Base-by-base conservation (phyloP, 306 rosid genomes). In the Senna tora region DNA sequence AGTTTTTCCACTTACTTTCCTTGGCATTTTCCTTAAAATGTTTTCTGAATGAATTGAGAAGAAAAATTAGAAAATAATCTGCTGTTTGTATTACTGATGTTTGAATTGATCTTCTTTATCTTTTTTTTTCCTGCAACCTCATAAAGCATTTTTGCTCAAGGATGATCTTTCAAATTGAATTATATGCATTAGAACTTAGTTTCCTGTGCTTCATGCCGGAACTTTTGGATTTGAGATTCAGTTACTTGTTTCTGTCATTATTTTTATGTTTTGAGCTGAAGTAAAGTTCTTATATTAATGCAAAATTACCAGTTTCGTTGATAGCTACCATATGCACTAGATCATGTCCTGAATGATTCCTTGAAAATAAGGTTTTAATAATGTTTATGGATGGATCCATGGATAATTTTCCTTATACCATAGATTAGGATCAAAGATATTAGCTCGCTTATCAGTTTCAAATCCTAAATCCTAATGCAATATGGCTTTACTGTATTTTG, bases 221-320 rank as follows among this genome's bases (percentile, higher is more conserved):
- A 55, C 34, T 25, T 55, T 55, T 55, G 16, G 61, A 55, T 11
- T 55, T 5, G 36, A 55, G 61, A 21, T 55, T 55, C 36, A 55
- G 34, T 22, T 1, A 11, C 36, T 13, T 20, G 15, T 55, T 55
- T 8, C 36, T 25, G 16, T 55, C 61, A 22, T 11, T 6, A 0
- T 1, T 22, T 55, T 22, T 4, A 22, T 22, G 36, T 11, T 55
- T 55, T 25, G 38, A 55, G n/a, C 0, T 15, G 53, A 47, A 46
- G 6, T 46, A 5, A 46, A 55, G n/a, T 25, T 19, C 36, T 55
- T 25, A 22, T 25, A 25, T 22, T 5, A 11, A 25, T 55, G 36
- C 16, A 22, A 11, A 12, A 55, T 25, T 25, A 14, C 34, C 22
- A 54, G 16, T 54, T 22, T 20, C 2, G 15, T 21, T 20, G 33